Evolutionary conservation across 2,329 filamentous ascomycete species (phyloP).

Genomic region (Hymenoscyphus albidus): DNA sequence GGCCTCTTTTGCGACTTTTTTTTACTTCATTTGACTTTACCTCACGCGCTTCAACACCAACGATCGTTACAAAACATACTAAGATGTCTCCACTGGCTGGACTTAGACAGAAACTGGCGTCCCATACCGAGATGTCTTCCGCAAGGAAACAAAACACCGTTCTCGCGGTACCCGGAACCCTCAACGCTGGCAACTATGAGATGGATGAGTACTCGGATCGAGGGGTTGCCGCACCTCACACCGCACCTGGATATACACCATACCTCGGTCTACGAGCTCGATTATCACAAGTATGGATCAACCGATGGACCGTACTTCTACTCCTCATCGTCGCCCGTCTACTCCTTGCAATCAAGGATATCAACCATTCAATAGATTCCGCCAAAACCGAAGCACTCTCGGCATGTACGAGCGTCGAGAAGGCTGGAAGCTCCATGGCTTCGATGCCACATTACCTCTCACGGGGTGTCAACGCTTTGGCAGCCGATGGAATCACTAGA

Average conservation of each 20-base stretch:
- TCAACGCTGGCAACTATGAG: slow-evolving; percentile 32
- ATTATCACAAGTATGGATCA: slow-evolving; percentile 95
- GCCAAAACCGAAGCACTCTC: slow-evolving; percentile 80
- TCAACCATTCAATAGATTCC: slow-evolving; percentile 69
- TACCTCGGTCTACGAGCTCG: slow-evolving; percentile 87
- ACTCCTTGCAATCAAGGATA: slow-evolving; percentile 67
- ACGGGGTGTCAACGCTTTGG: slow-evolving; percentile 79
- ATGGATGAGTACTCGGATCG: slow-evolving; percentile 28
- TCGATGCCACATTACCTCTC: slow-evolving; percentile 98
- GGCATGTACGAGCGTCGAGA: slow-evolving; percentile 88
- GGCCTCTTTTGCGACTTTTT: background rate
- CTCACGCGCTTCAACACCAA: slow-evolving; percentile 5
- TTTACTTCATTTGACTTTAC: background rate
- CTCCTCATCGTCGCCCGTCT: slow-evolving; percentile 79
- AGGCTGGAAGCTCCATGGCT: slow-evolving; percentile 89
- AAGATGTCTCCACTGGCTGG: slow-evolving; percentile 35
- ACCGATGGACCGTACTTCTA: slow-evolving; percentile 91
- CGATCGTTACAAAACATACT: slow-evolving; percentile 23
- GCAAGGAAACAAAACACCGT: slow-evolving; percentile 25
- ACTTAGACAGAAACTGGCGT: slow-evolving; percentile 30
- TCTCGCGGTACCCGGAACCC: slow-evolving; percentile 37
- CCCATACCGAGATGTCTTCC: slow-evolving; percentile 35
- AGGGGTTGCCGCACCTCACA: slow-evolving; percentile 41
- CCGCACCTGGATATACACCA: slow-evolving; percentile 72
- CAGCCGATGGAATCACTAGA: slow-evolving; percentile 74